These are phyloP conservation scores for Cladosporium sp. DNA, from an alignment of 2,329 filamentous ascomycete species.

Conservation along the genomic window DNA sequence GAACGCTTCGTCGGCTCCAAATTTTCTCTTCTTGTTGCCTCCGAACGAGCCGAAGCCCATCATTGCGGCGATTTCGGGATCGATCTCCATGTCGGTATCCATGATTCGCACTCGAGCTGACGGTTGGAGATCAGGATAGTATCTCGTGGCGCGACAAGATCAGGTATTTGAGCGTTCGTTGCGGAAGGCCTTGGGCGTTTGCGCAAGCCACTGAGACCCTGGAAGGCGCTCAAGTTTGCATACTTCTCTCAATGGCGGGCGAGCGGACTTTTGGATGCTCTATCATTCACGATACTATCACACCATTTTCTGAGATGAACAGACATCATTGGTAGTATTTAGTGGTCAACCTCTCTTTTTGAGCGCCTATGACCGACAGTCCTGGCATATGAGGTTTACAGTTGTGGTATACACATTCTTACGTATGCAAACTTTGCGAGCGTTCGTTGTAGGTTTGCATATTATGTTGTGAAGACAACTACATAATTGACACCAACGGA, in stretches of 20 bases:
- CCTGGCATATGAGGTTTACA: too few species aligned
- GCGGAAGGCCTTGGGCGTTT: background rate
- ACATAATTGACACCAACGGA: background rate
- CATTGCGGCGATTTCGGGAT: constrained; percentile 56
- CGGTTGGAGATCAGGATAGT: background rate
- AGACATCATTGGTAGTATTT: too few species aligned
- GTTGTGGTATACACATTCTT: too few species aligned
- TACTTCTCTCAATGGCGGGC: too few species aligned
- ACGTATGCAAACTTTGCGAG: background rate
- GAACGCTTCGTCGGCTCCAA: constrained; percentile 54
- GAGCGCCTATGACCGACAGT: too few species aligned
- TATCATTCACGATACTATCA: too few species aligned
- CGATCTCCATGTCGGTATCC: constrained; percentile 14
- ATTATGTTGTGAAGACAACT: background rate
- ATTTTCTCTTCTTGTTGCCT: constrained; percentile 63
- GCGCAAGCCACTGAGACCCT: background rate
- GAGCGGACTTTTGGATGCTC: too few species aligned
- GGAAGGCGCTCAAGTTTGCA: background rate
- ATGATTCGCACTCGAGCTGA: background rate
- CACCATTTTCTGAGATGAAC: too few species aligned
- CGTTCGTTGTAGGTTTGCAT: background rate
- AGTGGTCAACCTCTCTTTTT: too few species aligned
- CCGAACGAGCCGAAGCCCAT: constrained; percentile 78
- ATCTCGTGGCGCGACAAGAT: background rate
- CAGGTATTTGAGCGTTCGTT: background rate